Evolutionary conservation across 768 basidiomycete genomes (phyloP).

Genomic region (Termitomyces sp.): DNA sequence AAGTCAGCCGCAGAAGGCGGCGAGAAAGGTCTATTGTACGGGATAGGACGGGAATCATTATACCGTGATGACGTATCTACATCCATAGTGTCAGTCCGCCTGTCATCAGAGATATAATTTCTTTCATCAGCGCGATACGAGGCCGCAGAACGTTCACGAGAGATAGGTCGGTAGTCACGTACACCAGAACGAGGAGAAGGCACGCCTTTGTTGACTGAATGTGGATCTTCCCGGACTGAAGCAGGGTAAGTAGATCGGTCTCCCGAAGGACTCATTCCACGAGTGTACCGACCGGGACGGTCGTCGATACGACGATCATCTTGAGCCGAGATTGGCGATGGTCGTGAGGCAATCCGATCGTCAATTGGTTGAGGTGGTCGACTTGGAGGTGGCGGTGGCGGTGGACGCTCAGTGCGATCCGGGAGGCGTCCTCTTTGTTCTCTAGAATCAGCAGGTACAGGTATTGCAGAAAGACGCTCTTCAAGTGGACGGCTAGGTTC

Average conservation of each 20-base stretch:
- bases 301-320: slow-evolving; percentile 20
- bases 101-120: slow-evolving; percentile 24
- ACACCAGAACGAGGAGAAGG: slow-evolving; percentile 19
- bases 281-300: slow-evolving; percentile 15
- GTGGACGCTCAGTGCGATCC: slow-evolving; percentile 12
- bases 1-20: slow-evolving; percentile 26
- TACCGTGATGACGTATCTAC: slow-evolving; percentile 27
- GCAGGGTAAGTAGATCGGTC: slow-evolving; percentile 15
- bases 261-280: slow-evolving; percentile 9
- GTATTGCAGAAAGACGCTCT: slow-evolving; percentile 32
- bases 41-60: slow-evolving; percentile 21
- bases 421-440: slow-evolving; percentile 15
- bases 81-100: slow-evolving; percentile 29
- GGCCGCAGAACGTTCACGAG: slow-evolving; percentile 23
- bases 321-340: slow-evolving; percentile 1
- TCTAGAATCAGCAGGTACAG: slow-evolving; percentile 15
- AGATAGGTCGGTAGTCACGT: slow-evolving; percentile 23
- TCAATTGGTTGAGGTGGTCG: slow-evolving; percentile 12
- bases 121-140: slow-evolving; percentile 36
- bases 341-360: slow-evolving; percentile 5
- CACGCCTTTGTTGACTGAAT: slow-evolving; percentile 19
- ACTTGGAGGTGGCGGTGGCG: slow-evolving; percentile 11
- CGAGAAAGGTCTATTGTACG: slow-evolving; percentile 22
- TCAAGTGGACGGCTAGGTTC: slow-evolving; percentile 26
- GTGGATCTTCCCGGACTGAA: slow-evolving; percentile 27